phyloP scores from a whole-genome alignment of 139 green algal genomes.

The Chlorella sp. region DNA sequence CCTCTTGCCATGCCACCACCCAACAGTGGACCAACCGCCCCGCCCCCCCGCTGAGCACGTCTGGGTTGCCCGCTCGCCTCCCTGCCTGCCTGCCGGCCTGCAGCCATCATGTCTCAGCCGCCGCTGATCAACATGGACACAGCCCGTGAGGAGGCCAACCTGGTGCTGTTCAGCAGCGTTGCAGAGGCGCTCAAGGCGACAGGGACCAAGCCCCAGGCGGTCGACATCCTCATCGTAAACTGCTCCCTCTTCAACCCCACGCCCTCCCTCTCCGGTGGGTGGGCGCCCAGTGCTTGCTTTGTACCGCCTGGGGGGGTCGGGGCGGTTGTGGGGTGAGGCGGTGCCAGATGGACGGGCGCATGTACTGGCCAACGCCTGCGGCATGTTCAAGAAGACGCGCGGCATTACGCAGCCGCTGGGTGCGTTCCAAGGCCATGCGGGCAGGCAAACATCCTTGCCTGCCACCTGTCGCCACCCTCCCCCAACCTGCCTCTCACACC shows the following conservation, averaged over 20 bases:
- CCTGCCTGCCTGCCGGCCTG: conserved; percentile 23
- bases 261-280: conserved; percentile 75
- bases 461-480: too few relatives aligned
- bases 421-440: too few relatives aligned
- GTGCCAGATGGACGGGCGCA: too few relatives aligned
- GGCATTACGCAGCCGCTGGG: too few relatives aligned
- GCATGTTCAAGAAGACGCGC: neutral
- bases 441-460: too few relatives aligned
- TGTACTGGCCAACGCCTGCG: too few relatives aligned
- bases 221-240: conserved; percentile 97
- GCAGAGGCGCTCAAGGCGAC: conserved; percentile 71
- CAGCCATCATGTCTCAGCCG: conserved; percentile 47
- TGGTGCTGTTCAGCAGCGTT: conserved; percentile 76
- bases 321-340: neutral
- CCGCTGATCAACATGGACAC: conserved; percentile 75
- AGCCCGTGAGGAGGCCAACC: conserved; percentile 89
- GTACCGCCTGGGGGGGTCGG: neutral
- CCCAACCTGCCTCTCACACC: too few relatives aligned
- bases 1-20: neutral
- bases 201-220: conserved; percentile 52
- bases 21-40: neutral
- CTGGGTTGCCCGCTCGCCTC: conserved; percentile 5
- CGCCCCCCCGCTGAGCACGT: neutral
- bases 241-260: conserved; percentile 98
- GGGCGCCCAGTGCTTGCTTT: neutral